phyloP scores from a whole-genome alignment of 257 asterid species.

The Datura wrightii region DNA sequence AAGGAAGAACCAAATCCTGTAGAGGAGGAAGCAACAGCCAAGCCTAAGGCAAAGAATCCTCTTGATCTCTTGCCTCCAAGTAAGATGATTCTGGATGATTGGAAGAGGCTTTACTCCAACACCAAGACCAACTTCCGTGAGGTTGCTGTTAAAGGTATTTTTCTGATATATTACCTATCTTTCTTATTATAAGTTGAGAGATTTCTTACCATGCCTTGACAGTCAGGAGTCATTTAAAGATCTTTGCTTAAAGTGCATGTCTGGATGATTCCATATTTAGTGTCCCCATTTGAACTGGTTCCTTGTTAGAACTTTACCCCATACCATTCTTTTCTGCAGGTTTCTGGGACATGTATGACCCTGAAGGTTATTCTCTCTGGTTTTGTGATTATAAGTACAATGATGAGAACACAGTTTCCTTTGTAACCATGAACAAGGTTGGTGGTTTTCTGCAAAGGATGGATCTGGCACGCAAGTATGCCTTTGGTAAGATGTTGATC shows the following conservation, averaged over 20 bases:
- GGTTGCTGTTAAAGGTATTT: constrained; percentile 84
- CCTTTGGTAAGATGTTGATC: constrained; percentile 93
- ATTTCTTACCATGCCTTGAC: background rate
- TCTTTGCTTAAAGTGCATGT: too few species aligned
- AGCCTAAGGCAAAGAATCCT: constrained; percentile 93
- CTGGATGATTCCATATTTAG: too few species aligned
- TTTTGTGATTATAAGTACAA: constrained; percentile 95
- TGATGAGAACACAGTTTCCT: constrained; percentile 85
- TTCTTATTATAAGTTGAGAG: background rate
- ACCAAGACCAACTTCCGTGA: constrained; percentile 94
- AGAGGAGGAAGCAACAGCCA: constrained; percentile 80
- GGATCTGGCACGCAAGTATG: constrained; percentile 93
- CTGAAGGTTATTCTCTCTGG: constrained; percentile 97
- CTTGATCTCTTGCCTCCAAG: constrained; percentile 97
- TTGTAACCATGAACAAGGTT: constrained; percentile 90
- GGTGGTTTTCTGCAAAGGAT: constrained; percentile 91
- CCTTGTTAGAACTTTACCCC: background rate
- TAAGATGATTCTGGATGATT: constrained; percentile 82
- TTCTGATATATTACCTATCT: background rate
- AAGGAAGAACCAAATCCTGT: constrained; percentile 62
- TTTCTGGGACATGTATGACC: constrained; percentile 98
- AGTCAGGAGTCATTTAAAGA: too few species aligned
- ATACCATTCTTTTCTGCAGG: constrained; percentile 51
- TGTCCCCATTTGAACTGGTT: background rate
- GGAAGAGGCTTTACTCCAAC: constrained; percentile 99